phyloP scores from a whole-genome alignment of 352 stramenopile species.

The Discostella stelligera region DNA sequence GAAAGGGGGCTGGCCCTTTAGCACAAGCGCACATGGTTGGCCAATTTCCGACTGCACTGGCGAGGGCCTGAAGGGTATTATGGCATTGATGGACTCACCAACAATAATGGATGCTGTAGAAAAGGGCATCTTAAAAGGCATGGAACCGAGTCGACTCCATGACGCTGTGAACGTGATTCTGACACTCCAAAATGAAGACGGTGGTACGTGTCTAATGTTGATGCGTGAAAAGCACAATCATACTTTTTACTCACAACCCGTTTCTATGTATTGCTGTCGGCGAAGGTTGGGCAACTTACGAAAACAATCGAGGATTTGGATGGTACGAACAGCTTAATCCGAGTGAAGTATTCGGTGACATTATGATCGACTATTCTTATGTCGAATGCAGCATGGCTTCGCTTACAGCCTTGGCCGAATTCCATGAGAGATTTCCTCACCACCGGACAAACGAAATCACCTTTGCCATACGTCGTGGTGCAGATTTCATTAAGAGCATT shows the following conservation, averaged over 20 bases:
- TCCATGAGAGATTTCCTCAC: slow-evolving; percentile 76
- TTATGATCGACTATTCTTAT: slow-evolving; percentile 94
- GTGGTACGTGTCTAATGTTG: slow-evolving; percentile 35
- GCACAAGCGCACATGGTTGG: slow-evolving; percentile 88
- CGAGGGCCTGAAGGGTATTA: slow-evolving; percentile 86
- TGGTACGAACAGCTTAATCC: slow-evolving; percentile 89
- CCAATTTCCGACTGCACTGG: slow-evolving; percentile 90
- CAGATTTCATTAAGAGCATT: slow-evolving; percentile 86
- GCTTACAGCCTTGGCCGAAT: slow-evolving; percentile 85
- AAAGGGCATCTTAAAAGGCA: slow-evolving; percentile 51
- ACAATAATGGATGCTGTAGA: slow-evolving; percentile 54
- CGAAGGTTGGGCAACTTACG: slow-evolving; percentile 88
- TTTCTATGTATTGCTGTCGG: not conserved
- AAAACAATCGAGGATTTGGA: slow-evolving; percentile 87
- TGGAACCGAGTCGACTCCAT: slow-evolving; percentile 78
- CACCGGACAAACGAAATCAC: slow-evolving; percentile 77
- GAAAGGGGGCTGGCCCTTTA: slow-evolving; percentile 89
- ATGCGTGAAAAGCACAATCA: not conserved
- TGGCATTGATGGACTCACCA: slow-evolving; percentile 71
- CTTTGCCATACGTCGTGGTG: slow-evolving; percentile 74
- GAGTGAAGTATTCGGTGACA: slow-evolving; percentile 90
- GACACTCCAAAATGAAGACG: slow-evolving; percentile 88
- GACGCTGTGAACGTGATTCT: slow-evolving; percentile 87
- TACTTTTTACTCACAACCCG: not conserved
- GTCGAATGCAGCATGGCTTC: slow-evolving; percentile 88